phyloP scores from a whole-genome alignment of 306 rosid genomes.

The Cucurbita moschata region DNA sequence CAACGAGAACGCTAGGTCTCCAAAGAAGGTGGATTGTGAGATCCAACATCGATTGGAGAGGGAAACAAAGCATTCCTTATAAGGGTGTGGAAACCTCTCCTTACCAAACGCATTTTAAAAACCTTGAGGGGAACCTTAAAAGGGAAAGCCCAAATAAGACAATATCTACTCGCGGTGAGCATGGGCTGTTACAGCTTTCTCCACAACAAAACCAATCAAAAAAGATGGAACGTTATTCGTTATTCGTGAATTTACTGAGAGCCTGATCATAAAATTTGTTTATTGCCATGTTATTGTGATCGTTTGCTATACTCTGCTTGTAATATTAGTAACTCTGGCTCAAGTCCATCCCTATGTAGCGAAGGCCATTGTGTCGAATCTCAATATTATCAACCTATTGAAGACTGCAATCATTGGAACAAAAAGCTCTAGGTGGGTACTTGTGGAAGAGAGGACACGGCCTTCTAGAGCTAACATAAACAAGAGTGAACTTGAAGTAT shows the following conservation, averaged over 20 bases:
- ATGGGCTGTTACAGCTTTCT: not conserved
- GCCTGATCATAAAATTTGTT: constrained; percentile 4
- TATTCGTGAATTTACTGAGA: constrained; percentile 39
- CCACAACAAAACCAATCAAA: constrained; percentile 50
- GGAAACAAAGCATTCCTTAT: no score
- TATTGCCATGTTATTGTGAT: not conserved
- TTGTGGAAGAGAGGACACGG: constrained; percentile 62
- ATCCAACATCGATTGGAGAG: no score
- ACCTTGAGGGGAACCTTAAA: no score
- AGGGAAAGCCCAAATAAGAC: no score
- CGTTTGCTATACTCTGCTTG: constrained; percentile 6
- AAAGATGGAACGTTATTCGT: constrained; percentile 40
- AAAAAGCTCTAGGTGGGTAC: constrained; percentile 68
- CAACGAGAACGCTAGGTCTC: no score
- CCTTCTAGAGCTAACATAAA: constrained; percentile 57
- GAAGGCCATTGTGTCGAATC: constrained; percentile 62
- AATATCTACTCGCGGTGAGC: no score
- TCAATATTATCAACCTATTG: constrained; percentile 73
- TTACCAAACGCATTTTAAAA: no score
- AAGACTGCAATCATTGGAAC: constrained; percentile 66
- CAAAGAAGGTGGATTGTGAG: no score
- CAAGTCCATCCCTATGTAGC: constrained; percentile 54
- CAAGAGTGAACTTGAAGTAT: constrained; percentile 45
- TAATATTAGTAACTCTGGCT: constrained; percentile 46
- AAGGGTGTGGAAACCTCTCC: no score